A percentile compares a stretch with the other conserved stretches of the same genome.
Conservation (phyloP, 78 protist species). For the Cavenderia fasciculata region DNA sequence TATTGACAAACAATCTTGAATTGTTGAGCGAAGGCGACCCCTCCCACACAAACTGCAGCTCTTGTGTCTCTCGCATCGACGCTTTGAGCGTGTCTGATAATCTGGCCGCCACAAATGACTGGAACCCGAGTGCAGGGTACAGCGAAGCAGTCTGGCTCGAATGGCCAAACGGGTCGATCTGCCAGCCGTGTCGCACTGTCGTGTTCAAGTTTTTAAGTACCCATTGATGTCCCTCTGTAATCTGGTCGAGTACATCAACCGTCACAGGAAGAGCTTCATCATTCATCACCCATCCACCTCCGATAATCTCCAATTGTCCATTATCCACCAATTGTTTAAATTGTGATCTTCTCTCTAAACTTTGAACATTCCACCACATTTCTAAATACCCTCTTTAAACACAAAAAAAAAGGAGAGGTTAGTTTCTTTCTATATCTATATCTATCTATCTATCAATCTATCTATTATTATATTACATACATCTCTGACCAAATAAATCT, state of each 20-base stretch:
- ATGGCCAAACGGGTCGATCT: conserved; percentile 94
- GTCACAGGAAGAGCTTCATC: conserved; percentile 88
- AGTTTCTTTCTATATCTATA: neutral
- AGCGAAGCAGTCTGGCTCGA: conserved; percentile 61
- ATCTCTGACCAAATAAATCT: conserved; percentile 32
- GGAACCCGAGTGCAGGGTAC: conserved; percentile 69
- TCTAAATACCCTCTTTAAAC: conserved; percentile 64
- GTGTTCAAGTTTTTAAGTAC: conserved; percentile 62
- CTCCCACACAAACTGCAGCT: conserved; percentile 90
- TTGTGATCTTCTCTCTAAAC: neutral
- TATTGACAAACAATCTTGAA: conserved; percentile 62
- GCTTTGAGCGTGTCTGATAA: conserved; percentile 46
- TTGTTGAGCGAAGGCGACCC: conserved; percentile 32
- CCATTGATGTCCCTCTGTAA: conserved; percentile 88
- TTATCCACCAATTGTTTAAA: conserved; percentile 18
- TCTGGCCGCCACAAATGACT: conserved; percentile 82
- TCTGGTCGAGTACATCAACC: conserved; percentile 82
- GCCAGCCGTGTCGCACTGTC: conserved; percentile 74
- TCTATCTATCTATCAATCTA: neutral
- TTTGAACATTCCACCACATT: conserved; percentile 69
- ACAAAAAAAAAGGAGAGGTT: neutral
- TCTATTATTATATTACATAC: neutral
- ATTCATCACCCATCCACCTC: conserved; percentile 88
- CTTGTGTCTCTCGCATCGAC: neutral
- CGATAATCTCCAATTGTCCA: conserved; percentile 79